Evolutionary conservation across 1,139 yeast genomes (phyloP).

Genomic region (Hyphopichia buzzinii): DNA sequence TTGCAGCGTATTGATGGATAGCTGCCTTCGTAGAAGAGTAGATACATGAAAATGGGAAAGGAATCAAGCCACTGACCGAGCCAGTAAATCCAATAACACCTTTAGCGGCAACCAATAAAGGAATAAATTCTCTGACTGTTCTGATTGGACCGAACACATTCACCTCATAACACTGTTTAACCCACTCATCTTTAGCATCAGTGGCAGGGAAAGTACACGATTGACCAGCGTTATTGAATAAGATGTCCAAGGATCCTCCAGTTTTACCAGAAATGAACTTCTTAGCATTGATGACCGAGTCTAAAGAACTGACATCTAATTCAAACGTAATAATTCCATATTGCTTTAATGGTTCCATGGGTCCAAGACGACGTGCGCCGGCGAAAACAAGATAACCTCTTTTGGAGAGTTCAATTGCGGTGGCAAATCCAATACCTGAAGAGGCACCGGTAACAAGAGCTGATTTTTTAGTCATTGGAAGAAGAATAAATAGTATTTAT

Average conservation of each 20-base stretch:
- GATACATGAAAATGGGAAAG: conserved; percentile 69
- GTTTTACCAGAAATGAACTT: conserved; percentile 24
- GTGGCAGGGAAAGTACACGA: conserved; percentile 70
- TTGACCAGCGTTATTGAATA: conserved; percentile 63
- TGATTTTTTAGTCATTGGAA: no score
- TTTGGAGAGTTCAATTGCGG: conserved; percentile 62
- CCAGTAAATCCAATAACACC: conserved; percentile 79
- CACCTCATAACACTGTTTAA: conserved; percentile 58
- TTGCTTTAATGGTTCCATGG: conserved; percentile 53
- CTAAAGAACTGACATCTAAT: conserved; percentile 46
- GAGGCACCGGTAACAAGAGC: conserved; percentile 33
- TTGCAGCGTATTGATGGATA: conserved; percentile 65
- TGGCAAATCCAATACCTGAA: conserved; percentile 49
- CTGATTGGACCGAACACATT: conserved; percentile 72
- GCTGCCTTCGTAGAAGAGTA: conserved; percentile 80
- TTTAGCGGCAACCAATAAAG: conserved; percentile 59
- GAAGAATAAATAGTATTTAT: no score
- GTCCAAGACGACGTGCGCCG: conserved; percentile 67
- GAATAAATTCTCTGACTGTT: conserved; percentile 56
- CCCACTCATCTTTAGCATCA: conserved; percentile 60
- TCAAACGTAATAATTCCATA: conserved; percentile 31
- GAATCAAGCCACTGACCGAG: conserved; percentile 62
- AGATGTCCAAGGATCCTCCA: conserved; percentile 51
- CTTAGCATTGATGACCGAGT: conserved; percentile 48
- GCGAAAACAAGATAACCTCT: conserved; percentile 46